Evolutionary conservation across 169 alveolate genomes (phyloP).

Genomic region (Plasmodium sp.): DNA sequence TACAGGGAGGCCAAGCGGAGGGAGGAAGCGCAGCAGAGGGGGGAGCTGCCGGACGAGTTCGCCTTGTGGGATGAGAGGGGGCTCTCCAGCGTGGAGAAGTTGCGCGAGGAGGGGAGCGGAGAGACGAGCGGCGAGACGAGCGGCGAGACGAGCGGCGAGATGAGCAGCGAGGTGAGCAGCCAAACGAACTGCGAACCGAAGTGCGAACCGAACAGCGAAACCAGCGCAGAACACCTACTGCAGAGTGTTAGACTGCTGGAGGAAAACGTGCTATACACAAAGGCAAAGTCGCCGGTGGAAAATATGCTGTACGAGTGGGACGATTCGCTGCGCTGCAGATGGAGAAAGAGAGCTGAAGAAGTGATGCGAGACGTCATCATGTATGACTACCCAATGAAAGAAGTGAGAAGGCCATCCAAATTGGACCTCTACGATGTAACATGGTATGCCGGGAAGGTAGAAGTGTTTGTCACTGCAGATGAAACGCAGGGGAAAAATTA

Average conservation of each 20-base stretch:
- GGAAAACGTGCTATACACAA: conserved; percentile 79
- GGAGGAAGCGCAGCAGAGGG: neutral
- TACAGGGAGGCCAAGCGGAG: neutral
- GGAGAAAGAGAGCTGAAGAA: conserved; percentile 84
- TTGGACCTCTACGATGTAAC: conserved; percentile 84
- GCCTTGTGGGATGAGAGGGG: neutral
- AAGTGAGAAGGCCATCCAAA: conserved; percentile 79
- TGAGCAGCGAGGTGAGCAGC: neutral
- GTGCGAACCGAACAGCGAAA: neutral
- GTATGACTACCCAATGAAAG: conserved; percentile 83
- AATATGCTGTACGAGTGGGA: conserved; percentile 82
- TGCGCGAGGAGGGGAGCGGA: neutral
- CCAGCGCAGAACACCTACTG: neutral
- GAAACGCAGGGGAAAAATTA: conserved; percentile 44
- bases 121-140: neutral
- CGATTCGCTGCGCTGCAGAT: conserved; percentile 80
- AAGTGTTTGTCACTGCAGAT: conserved; percentile 76
- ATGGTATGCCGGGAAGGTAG: conserved; percentile 83
- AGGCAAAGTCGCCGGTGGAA: conserved; percentile 77
- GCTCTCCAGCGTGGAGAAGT: neutral
- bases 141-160: neutral
- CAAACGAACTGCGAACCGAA: neutral
- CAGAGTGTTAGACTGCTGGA: conserved; percentile 77
- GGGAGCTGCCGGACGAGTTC: neutral
- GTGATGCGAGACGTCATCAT: conserved; percentile 83